Evolutionary conservation across 495 filamentous ascomycete genomes (phyloP).

Genomic region (Neurospora sp.): DNA sequence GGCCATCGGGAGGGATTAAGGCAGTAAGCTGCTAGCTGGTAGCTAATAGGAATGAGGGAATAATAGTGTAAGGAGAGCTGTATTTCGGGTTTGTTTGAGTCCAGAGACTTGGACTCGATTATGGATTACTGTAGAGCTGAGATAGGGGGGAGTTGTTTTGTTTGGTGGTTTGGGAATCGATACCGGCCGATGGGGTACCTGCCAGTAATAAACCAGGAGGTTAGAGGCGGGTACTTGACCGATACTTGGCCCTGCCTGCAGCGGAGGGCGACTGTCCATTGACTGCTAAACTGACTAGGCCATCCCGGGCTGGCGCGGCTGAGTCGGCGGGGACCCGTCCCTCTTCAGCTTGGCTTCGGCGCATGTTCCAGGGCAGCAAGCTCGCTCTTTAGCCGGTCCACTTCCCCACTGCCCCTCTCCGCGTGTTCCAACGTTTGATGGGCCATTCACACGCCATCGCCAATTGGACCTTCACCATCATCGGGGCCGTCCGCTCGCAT

Average conservation of each 20-base stretch:
- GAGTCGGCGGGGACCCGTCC: neutral
- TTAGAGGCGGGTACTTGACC: neutral
- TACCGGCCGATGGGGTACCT: neutral
- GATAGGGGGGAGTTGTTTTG: neutral
- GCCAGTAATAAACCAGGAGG: neutral
- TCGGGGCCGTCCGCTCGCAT: neutral
- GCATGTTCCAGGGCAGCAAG: neutral
- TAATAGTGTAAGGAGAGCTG: neutral
- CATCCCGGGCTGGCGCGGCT: neutral
- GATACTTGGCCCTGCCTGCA: neutral
- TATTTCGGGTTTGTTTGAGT: neutral
- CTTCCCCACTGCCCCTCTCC: neutral
- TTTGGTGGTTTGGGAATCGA: neutral
- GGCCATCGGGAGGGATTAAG: constrained; percentile 50
- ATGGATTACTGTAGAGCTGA: neutral
- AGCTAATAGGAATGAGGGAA: neutral
- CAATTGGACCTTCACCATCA: neutral
- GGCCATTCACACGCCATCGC: neutral
- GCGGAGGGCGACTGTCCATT: neutral
- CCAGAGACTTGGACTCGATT: neutral
- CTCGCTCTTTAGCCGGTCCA: neutral
- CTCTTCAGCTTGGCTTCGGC: neutral
- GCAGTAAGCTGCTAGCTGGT: neutral
- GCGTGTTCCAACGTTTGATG: neutral
- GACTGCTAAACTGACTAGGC: neutral